Base-by-base conservation (phyloP, 106 monocot species). In the Acorus calamus region DNA sequence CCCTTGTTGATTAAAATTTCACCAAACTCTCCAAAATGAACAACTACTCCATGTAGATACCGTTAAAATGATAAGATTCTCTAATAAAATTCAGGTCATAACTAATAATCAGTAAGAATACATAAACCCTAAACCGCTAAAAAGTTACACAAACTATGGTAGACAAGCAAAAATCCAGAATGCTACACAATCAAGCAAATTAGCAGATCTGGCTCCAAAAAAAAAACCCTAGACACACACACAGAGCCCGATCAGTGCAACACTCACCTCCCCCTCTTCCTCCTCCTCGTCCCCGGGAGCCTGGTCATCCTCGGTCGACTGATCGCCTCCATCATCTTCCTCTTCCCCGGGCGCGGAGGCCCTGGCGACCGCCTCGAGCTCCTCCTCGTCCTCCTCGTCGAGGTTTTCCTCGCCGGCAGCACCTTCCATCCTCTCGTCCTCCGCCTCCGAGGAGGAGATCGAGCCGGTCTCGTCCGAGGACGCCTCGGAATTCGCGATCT, bases 311-410 rank as follows among this genome's bases (percentile, higher is more conserved):
- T 82, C 82, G 9, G 76, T 79, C 4, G 63, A 58, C 78, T 73
- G 68, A 57, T 78, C 64, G 4, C 60, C 80, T 49, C 70, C 63
- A 10, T 14, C 70, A 28, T 4, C 68, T 3, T 86, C 79, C 8
- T 82, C 86, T 48, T 81, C 85, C 9, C 71, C 86, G 42, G 69
- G 69, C 12, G 60, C 53, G 5, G 68, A 81, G 6, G 79, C 55
- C 65, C 79, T 67, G 9, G 69, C 86, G 10, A 82, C 86, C 5
- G 71, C 79, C 68, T 86, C 82, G 63, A 86, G 75, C 76, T 86
- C 86, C 67, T 86, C 86, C 59, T 82, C 86, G 74, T 86, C 86
- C 50, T 76, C 73, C 67, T 67, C 78, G 49, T 70, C 82, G 28
- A 28, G 28, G 28, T 28, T 28, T 4, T 47, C 62, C 14, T 42